These are phyloP conservation scores for Cryphonectria radicalis DNA, from an alignment of 2,329 filamentous ascomycete genomes.

Conservation along the genomic window DNA sequence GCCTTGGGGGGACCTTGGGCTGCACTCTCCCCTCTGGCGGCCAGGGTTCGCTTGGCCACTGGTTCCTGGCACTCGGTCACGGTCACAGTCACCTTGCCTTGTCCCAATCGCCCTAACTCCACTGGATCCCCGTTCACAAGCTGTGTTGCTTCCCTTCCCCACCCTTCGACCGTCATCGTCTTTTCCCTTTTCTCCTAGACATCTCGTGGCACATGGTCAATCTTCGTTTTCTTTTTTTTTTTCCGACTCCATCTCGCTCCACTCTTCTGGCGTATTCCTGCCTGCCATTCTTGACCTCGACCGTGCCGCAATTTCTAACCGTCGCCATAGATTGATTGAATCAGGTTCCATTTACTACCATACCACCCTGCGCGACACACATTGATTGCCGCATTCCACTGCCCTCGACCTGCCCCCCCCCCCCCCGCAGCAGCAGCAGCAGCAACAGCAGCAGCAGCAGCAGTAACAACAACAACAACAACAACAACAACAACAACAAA, in stretches of 20 bases:
- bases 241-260: conserved; percentile 6
- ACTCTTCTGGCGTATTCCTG: conserved; percentile 2
- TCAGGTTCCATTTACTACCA: conserved; percentile 11
- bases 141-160: conserved; percentile 21
- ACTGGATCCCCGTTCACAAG: conserved; percentile 22
- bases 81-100: conserved; percentile 24
- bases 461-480: no score
- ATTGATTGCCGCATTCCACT: conserved; percentile 24
- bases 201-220: conserved; percentile 24
- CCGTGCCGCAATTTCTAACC: conserved; percentile 20
- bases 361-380: conserved; percentile 17
- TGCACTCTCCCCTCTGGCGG: conserved; percentile 19
- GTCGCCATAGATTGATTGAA: conserved; percentile 25
- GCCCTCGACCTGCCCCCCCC: neutral
- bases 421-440: neutral
- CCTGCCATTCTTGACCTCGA: conserved; percentile 13
- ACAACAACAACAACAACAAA: neutral
- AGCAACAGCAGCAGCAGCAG: conserved; percentile 19
- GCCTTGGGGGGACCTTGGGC: conserved; percentile 13
- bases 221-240: conserved; percentile 23
- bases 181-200: conserved; percentile 13
- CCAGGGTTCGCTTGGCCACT: conserved; percentile 15
- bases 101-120: conserved; percentile 20
- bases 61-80: conserved; percentile 24
- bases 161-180: conserved; percentile 24